Evolutionary conservation across 2,329 filamentous ascomycete genomes (phyloP), one percentile per base, ranked within the genome.

Genomic region (Penicillium olsonii): DNA sequence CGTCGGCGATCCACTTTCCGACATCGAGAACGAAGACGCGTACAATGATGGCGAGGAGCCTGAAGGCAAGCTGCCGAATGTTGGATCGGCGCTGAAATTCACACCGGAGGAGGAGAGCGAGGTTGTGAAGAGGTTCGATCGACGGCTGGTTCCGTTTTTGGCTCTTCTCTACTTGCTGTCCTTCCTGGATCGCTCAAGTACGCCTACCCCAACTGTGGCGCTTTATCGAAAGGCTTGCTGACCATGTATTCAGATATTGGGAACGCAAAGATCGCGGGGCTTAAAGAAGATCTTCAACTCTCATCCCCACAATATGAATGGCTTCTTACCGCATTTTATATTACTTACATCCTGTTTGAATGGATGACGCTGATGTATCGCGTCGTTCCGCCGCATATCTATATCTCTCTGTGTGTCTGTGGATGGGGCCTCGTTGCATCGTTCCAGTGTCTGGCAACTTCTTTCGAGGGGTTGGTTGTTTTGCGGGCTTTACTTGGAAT

Each of bases 171-270:
- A 94, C 67, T 81, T 95, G 77, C 76, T 96, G 54, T 87, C 85
- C 55, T 96, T 95, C 66, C 72, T 96, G 57, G 91, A 96, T 69
- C 81, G 91, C 57, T 92, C 88, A 15, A 95, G 89, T 91, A 75
- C 54, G 79, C 74, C 27, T n/a, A n/a, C n/a, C n/a, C n/a, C n/a
- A n/a, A n/a, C n/a, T n/a, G n/a, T n/a, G 22, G 39, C 39, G 20
- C 17, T 29, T 8, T 39, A 5, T 19, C 20, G 17, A 22, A 12
- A 17, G 9, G n/a, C 47, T 45, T 50, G 39, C 59, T 59, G 20
- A 55, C 31, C 1, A 7, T 15, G 14, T 8, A 31, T 8, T 11
- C 49, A 78, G 78, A 82, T 63, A 81, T 82, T 54, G 82, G 83
- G 38, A 85, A 85, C 67, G 82, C 82, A n/a, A 78, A 78, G 50